Base-by-base conservation (phyloP, 1,284 basidiomycete genomes). In the Puccinia horiana region DNA sequence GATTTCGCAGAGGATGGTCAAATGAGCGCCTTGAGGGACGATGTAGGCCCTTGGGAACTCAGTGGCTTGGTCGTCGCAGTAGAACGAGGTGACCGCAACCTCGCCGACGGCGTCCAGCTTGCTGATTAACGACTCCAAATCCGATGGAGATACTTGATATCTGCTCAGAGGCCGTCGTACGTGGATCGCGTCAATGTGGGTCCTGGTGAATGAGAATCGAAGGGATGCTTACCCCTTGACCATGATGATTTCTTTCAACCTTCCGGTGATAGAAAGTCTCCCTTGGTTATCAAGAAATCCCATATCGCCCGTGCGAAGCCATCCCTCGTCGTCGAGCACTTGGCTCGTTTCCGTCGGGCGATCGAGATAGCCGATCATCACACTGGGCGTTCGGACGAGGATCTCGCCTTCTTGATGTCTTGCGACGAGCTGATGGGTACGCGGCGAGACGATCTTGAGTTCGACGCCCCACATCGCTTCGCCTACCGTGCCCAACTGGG, bases 281-380 rank as follows among this genome's bases (percentile, higher is more conserved):
- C 84, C 84, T 0, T 84, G 63, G 0, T 73, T 29, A 75, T 87
- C 85, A 14, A 86, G 61, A 47, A 85, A 84, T 23, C 86, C 86
- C 3, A 86, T 74, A 80, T 87, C 86, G 32, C 86, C 86, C 2
- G 85, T 86, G 65, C 83, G 84, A 81, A 86, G 84, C 84, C 85
- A 85, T 1, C 84, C 83, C 2, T 78, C 56, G 2, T 74, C 52
- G 65, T 84, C 83, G 63, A 87, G 79, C 1, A 84, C 81, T 42
- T 86, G 86, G 29, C 58, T 73, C 0, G 86, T 87, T 29, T 85
- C 86, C 42, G 79, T 32, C 2, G 82, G 81, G 76, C 86, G 86
- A 83, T 87, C 86, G 63, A 87, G 83, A 83, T 88, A 88, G 20
- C 86, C 85, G 70, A 85, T 87, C 74, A 85, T 84, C 52, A 83